Base-by-base conservation (phyloP, 2,329 filamentous ascomycete genomes). In the Pestalotiopsis sp. region DNA sequence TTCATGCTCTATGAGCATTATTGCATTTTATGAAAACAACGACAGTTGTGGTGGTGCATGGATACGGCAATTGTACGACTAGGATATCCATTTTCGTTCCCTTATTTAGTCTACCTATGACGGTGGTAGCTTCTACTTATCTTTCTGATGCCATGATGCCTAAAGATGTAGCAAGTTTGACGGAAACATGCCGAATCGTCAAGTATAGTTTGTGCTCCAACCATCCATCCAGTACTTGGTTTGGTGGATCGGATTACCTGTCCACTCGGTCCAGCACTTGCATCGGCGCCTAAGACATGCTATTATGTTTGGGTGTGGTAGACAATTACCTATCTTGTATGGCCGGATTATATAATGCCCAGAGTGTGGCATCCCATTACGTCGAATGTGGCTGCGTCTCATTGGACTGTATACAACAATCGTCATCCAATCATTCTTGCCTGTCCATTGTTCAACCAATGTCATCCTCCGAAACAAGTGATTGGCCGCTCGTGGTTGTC, bases 81-180 rank as follows among this genome's bases (percentile, higher is more conserved):
- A 82, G 75, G 78, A 82, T 82, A 81, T 81, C 78, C 79, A 72
- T 72, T 72, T 73, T 68, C 73, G 72, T 74, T 74, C 71, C 59
- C 67, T 49, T 23, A 14, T 41, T 60, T 27, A 41, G n/a, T 49
- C 31, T 66, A 49, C 64, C 31, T 57, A 39, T 39, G 27, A 39
- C 59, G 38, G 31, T 36, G 31, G 59, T 62, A 62, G 59, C 20
- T 20, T 20, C 59, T 20, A 36, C 27, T 36, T 59, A 13, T 59
- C n/a, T 27, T 20, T 14, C 23, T 36, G 60, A 23, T 63, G 12
- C 27, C 20, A 39, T 41, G 38, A 41, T 36, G 23, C 62, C 62
- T 65, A 4, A 62, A 62, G 17, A 36, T 12, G n/a, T 38, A 62
- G 27, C 23, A 59, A 14, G 7, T n/a, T 52, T 52, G 7, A 20